Evolutionary conservation across 257 asterid species (phyloP).

Genomic region (Voacanga thouarsii): DNA sequence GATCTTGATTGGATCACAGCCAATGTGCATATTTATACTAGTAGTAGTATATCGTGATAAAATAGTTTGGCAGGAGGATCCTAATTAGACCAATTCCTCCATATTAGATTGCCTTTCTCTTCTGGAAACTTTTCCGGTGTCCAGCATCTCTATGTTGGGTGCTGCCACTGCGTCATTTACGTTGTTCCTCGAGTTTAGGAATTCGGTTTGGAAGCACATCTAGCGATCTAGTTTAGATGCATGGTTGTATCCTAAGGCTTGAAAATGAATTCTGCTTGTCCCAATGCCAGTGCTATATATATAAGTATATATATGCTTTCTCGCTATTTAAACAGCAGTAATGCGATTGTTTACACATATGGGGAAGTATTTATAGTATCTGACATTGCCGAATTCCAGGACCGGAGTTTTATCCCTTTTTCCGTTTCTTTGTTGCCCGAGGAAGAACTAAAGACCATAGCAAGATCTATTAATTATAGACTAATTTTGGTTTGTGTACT

Average conservation of each 20-base stretch:
- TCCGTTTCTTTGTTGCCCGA: background rate
- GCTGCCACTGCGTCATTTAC: background rate
- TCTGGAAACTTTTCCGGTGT: background rate
- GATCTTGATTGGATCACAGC: background rate
- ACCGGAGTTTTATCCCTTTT: background rate
- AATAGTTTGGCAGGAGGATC: background rate
- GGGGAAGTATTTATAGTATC: background rate
- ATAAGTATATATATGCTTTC: too few species aligned
- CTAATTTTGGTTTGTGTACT: too few species aligned
- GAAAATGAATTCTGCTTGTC: background rate
- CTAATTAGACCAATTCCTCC: background rate
- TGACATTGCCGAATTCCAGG: background rate
- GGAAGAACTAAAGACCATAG: background rate
- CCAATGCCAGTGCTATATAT: background rate
- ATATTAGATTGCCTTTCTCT: background rate
- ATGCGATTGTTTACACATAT: too few species aligned
- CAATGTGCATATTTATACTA: background rate
- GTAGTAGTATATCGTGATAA: background rate
- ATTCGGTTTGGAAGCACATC: background rate
- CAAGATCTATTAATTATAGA: too few species aligned
- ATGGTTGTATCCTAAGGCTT: background rate
- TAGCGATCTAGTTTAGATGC: background rate
- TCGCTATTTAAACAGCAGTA: too few species aligned
- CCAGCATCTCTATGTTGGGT: background rate
- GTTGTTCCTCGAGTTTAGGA: background rate